phyloP scores from a whole-genome alignment of 2,329 filamentous ascomycete genomes.

The Xylaria sp. region DNA sequence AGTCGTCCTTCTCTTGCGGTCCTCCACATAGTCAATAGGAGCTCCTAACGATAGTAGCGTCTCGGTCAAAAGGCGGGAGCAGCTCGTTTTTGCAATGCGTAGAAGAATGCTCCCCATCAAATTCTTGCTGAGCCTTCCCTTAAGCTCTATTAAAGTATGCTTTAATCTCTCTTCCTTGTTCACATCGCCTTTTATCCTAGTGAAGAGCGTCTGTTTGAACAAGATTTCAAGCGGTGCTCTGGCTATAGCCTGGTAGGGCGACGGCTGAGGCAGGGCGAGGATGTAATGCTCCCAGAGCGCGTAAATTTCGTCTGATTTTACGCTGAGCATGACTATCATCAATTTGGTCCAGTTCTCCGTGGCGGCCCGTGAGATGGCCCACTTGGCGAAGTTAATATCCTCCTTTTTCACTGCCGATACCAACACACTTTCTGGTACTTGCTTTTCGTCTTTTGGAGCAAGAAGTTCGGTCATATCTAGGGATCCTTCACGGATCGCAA shows the following conservation, averaged over 20 bases:
- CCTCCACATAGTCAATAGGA: not conserved
- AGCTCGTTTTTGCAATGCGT: not conserved
- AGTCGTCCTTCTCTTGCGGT: not conserved
- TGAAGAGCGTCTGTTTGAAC: not conserved
- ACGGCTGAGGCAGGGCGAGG: not conserved
- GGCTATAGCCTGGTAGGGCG: not conserved
- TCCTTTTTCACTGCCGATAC: not conserved
- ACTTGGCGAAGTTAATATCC: not conserved
- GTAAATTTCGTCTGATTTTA: not conserved
- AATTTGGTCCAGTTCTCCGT: not conserved
- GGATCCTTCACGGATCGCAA: not conserved
- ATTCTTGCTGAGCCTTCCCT: too few species aligned
- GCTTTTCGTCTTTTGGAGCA: not conserved
- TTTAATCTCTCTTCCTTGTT: too few species aligned
- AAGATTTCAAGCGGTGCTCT: not conserved
- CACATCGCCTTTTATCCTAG: too few species aligned
- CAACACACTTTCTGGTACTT: not conserved
- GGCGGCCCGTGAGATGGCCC: not conserved
- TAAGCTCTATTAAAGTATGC: too few species aligned
- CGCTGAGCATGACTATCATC: not conserved
- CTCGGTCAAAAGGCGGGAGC: not conserved
- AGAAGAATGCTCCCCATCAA: too few species aligned
- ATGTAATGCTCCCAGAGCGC: not conserved
- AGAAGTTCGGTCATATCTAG: not conserved
- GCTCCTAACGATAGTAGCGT: not conserved